Evolutionary conservation across 805 yeast genomes (phyloP), one percentile per base, ranked within the genome.

Genomic region (Starmerella asiatica): DNA sequence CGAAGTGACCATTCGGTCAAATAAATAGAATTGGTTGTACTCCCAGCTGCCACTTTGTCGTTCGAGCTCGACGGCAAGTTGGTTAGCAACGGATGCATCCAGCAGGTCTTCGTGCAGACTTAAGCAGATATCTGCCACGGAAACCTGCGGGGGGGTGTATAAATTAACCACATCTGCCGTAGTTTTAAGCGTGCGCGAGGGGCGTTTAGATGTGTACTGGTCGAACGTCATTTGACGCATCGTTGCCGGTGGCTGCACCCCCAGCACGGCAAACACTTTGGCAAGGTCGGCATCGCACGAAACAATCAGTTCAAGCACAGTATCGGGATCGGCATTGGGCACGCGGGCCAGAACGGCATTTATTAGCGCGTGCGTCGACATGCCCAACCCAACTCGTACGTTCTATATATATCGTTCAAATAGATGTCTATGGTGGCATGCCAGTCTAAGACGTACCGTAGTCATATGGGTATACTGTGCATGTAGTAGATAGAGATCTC

Each of bases 1-100:
- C 2, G 86, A 73, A 5, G 51, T 53, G 37, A 82, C 79, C 37
- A 63, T 56, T 15, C 76, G 70, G 1, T 78, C 84, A 47, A 78
- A 79, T 8, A 81, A 59, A 42, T 70, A 66, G 52, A 81, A 81
- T 46, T 65, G 61, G 19, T 67, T 63, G 7, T 60, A 55, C 1
- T 47, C 49, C 60, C 74, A 73, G 0, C 47, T 40, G 1, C 60
- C 49, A 4, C 63, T 56, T 28, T 69, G 71, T 1, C 61, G 54
- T 44, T 70, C 41, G 12, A 77, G 58, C 16, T 63, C 60, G 11
- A 51, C 39, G 2, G 76, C 56, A 2, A 78, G 50, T 0, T 49
- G 48, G 23, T 70, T 63, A 0, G 83, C 73, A 7, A 71, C 42
- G 0, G 65, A 62, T 0, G 55, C 43, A 0, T 82, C 78, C 3